phyloP scores from a whole-genome alignment of 2,329 filamentous ascomycete genomes.

The Neonectria neomacrospora region DNA sequence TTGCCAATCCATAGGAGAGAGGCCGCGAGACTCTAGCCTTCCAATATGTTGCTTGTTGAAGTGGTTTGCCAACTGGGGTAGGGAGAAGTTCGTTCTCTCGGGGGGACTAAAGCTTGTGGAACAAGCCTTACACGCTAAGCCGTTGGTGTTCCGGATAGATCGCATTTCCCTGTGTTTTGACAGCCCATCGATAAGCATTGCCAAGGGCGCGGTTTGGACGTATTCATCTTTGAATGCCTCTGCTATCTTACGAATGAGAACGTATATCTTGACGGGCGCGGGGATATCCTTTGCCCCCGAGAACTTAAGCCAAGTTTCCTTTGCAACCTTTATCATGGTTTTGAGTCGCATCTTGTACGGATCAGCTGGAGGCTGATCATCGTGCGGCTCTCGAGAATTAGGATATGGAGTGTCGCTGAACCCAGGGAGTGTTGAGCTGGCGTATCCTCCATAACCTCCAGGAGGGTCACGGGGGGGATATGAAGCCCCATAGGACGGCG shows the following conservation, averaged over 20 bases:
- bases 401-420: slow-evolving; percentile 23
- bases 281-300: slow-evolving; percentile 70
- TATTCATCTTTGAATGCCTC: slow-evolving; percentile 68
- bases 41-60: slow-evolving; percentile 60
- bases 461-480: slow-evolving; percentile 15
- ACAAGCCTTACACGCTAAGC: slow-evolving; percentile 67
- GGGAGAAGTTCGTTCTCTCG: slow-evolving; percentile 57
- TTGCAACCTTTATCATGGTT: slow-evolving; percentile 64
- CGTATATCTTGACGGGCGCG: slow-evolving; percentile 69
- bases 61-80: slow-evolving; percentile 69
- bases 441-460: slow-evolving; percentile 18
- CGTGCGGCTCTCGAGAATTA: slow-evolving; percentile 8
- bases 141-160: slow-evolving; percentile 64
- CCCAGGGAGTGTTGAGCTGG: slow-evolving; percentile 3
- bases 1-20: slow-evolving; percentile 54
- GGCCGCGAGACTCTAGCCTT: slow-evolving; percentile 35
- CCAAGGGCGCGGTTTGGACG: slow-evolving; percentile 65
- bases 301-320: slow-evolving; percentile 71
- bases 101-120: slow-evolving; percentile 50
- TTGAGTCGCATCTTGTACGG: slow-evolving; percentile 60
- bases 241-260: slow-evolving; percentile 71
- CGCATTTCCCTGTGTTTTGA: slow-evolving; percentile 68
- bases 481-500: slow-evolving; percentile 16
- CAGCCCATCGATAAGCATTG: slow-evolving; percentile 68
- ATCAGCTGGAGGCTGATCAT: slow-evolving; percentile 6